Conservation (phyloP, 139 green algal genomes). For the Tetradesmus obliquus region DNA sequence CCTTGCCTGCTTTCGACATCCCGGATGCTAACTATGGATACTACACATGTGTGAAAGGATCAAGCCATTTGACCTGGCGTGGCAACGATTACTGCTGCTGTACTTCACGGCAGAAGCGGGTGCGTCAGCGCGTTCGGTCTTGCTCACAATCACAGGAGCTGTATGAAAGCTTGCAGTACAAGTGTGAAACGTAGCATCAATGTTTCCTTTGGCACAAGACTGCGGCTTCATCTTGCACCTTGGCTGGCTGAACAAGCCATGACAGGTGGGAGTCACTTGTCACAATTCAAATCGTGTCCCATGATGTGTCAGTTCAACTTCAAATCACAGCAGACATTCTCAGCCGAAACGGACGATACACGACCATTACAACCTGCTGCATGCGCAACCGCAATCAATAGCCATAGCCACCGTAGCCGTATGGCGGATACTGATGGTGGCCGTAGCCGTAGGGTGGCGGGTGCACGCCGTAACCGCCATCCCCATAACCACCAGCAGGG, state of each 20-base stretch:
- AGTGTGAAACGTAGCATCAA: too few relatives aligned
- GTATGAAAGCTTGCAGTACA: neutral
- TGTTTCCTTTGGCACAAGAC: too few relatives aligned
- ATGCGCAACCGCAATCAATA: neutral
- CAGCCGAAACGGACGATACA: too few relatives aligned
- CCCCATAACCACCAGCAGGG: conserved; percentile 4
- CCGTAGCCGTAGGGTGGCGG: conserved; percentile 13
- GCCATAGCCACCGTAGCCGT: conserved; percentile 6
- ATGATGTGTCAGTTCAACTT: too few relatives aligned
- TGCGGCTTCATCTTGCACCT: too few relatives aligned
- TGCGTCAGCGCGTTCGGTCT: neutral
- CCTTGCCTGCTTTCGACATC: conserved; percentile 33
- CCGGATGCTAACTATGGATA: neutral
- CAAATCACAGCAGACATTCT: too few relatives aligned
- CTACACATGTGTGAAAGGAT: neutral
- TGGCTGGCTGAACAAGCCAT: too few relatives aligned
- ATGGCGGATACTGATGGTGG: neutral
- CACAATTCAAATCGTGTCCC: too few relatives aligned
- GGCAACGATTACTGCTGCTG: neutral
- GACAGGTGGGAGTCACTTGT: too few relatives aligned
- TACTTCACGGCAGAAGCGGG: neutral
- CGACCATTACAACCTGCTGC: neutral
- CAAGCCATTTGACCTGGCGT: neutral
- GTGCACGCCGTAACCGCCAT: conserved; percentile 16
- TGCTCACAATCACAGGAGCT: neutral